Percentiles rank a stretch among this genome's conserved stretches.
Conservation (phyloP, 768 basidiomycete genomes). For the Phlegmacium glaucopus region DNA sequence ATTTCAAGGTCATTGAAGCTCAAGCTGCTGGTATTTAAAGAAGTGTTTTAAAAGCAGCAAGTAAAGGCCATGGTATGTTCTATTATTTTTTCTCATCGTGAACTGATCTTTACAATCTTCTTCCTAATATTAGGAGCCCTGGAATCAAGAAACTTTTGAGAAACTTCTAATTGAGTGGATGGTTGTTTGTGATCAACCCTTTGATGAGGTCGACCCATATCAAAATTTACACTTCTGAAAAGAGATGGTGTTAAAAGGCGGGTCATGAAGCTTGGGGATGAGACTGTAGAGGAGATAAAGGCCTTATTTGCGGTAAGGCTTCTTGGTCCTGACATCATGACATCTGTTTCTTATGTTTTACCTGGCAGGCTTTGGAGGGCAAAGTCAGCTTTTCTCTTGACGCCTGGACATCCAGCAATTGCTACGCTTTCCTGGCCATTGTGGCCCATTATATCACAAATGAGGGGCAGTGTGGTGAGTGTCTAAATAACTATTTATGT, state of each 20-base stretch:
- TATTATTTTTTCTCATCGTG: not conserved
- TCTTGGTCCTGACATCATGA: too few relatives aligned
- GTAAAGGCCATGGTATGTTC: not conserved
- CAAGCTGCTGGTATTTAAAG: not conserved
- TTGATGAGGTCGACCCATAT: constrained; percentile 18
- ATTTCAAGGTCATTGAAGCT: not conserved
- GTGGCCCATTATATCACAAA: constrained; percentile 26
- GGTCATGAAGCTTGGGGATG: constrained; percentile 8
- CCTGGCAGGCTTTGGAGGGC: constrained; percentile 6
- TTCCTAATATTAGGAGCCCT: constrained; percentile 26
- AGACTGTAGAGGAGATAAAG: constrained; percentile 8
- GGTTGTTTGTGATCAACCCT: constrained; percentile 11
- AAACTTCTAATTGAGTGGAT: constrained; percentile 1
- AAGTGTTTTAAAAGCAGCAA: not conserved
- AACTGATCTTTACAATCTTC: too few relatives aligned
- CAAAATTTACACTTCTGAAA: not conserved
- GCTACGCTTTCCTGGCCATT: constrained; percentile 26
- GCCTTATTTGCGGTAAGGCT: constrained; percentile 14
- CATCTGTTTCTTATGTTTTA: not conserved
- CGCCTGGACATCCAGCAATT: constrained; percentile 27
- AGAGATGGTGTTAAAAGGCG: not conserved
- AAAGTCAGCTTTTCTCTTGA: constrained; percentile 22
- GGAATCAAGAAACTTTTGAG: constrained; percentile 23
- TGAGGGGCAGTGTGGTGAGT: constrained; percentile 20
- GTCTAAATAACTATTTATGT: not conserved